Base-by-base conservation (phyloP, 108 stramenopile species). In the Mediolabrus comicus region DNA sequence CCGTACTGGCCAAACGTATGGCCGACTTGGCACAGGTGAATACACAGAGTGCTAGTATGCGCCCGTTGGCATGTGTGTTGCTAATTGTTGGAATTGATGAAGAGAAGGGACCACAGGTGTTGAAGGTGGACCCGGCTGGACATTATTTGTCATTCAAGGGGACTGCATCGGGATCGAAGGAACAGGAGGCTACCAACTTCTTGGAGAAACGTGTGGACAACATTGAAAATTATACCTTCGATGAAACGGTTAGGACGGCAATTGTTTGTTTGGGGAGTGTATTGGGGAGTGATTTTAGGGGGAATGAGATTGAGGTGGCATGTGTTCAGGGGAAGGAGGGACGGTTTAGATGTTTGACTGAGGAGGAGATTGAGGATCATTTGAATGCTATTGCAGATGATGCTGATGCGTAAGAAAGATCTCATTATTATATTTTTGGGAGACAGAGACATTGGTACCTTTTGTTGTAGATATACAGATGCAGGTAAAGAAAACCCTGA, bases 51-150 rank as follows among this genome's bases (percentile, higher is more conserved):
- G 97, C 98, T 8, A 75, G 73, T 14, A 90, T 95, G 89, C 92
- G 99, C 33, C 94, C 96, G 8, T 69, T 98, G 75, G 98, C 98
- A 10, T 79, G 74, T 60, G 89, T 97, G 53, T 89, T 88, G 27
- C 69, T 98, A 8, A 83, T 99, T 19, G 82, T 97, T 63, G 96
- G 95, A 34, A 89, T 98, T 13, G 99, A 99, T 74, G 99, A 99
- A 51, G 99, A 98, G 77, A 85, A 79, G 73, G 99, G 99, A 33
- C 96, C 99, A 25, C 87, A 88, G 71, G 83, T 98, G 14, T 95
- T 87, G 76, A 98, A 98, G 91, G 92, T 98, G 7, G 99, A 99
- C 81, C 98, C 97, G 26, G 99, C 98, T n/a, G 99, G 99, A 12
- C 97, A 98, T 71, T 98, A 84, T 68, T 72, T 97, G 54, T 97